These are phyloP conservation scores for Sporothrix globosa DNA, from an alignment of 2,329 filamentous ascomycete species.

Conservation along the genomic window DNA sequence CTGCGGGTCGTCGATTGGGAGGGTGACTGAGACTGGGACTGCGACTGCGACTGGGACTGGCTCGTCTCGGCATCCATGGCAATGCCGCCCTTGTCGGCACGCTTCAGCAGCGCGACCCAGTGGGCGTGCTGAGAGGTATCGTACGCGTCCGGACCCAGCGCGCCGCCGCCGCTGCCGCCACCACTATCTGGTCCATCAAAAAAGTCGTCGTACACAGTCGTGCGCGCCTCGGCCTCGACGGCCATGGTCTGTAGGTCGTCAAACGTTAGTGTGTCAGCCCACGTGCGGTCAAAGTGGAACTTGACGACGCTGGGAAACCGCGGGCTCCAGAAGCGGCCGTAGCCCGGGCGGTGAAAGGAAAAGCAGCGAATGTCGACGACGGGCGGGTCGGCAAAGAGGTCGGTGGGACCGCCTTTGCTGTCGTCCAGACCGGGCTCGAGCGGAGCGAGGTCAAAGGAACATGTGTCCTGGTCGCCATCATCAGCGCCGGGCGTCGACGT, in stretches of 20 bases:
- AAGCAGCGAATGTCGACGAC: conserved; percentile 82
- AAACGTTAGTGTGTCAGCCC: conserved; percentile 69
- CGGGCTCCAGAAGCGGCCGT: conserved; percentile 71
- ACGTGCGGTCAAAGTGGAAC: conserved; percentile 74
- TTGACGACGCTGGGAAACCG: conserved; percentile 78
- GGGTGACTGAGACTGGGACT: conserved; percentile 17
- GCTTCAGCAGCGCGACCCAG: conserved; percentile 65
- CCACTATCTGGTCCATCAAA: conserved; percentile 5
- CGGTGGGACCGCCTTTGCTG: conserved; percentile 48
- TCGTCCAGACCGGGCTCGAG: conserved; percentile 51
- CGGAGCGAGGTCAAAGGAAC: conserved; percentile 48
- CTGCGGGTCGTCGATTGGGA: not conserved
- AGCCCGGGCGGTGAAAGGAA: conserved; percentile 72
- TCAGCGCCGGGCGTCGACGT: no score
- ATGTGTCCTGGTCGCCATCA: not conserved
- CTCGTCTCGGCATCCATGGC: conserved; percentile 53
- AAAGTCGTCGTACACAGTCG: not conserved
- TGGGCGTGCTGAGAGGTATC: conserved; percentile 35
- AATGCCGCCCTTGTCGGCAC: conserved; percentile 53
- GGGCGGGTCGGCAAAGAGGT: conserved; percentile 69
- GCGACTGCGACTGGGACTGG: conserved; percentile 39
- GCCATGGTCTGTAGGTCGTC: conserved; percentile 68
- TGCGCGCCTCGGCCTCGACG: conserved; percentile 45
- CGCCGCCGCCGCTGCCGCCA: not conserved
- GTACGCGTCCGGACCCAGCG: no score